phyloP scores from a whole-genome alignment of 768 basidiomycete species.

The Phlebiopsis flavidoalba region DNA sequence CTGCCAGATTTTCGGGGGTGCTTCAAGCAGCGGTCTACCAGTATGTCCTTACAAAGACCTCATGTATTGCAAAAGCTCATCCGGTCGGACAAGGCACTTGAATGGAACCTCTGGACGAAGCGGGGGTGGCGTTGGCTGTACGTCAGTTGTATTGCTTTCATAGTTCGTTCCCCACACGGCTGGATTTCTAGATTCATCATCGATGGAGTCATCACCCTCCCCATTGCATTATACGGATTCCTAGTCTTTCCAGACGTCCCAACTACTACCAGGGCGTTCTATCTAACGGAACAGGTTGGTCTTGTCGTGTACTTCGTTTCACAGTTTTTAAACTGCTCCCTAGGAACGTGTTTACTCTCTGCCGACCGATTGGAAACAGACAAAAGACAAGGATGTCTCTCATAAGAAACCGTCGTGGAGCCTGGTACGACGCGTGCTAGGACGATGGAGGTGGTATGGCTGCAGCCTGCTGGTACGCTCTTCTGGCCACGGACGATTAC shows the following conservation, averaged over 20 bases:
- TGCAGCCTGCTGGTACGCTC: constrained; percentile 54
- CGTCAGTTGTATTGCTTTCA: constrained; percentile 9
- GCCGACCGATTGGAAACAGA: constrained; percentile 39
- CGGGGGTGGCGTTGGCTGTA: constrained; percentile 68
- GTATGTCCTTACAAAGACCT: constrained; percentile 24
- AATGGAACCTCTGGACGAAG: constrained; percentile 47
- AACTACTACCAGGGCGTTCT: constrained; percentile 56
- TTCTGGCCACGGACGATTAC: background rate
- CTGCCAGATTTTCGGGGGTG: constrained; percentile 54
- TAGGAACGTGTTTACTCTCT: constrained; percentile 55
- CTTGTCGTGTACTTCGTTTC: too few species aligned
- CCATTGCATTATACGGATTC: constrained; percentile 69
- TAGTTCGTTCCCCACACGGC: background rate
- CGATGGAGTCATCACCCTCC: constrained; percentile 66
- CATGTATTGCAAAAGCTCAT: background rate
- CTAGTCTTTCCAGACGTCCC: constrained; percentile 71
- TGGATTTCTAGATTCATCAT: constrained; percentile 48
- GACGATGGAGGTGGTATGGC: constrained; percentile 64
- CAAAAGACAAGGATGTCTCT: constrained; percentile 31
- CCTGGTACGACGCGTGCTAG: constrained; percentile 42
- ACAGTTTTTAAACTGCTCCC: too few species aligned
- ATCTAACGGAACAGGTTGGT: constrained; percentile 58
- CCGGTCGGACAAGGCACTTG: constrained; percentile 36
- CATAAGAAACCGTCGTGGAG: constrained; percentile 42
- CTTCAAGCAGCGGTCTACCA: constrained; percentile 61